These are phyloP conservation scores for Auriculariales sp. DNA, from an alignment of 768 basidiomycete genomes.

Conservation along the genomic window DNA sequence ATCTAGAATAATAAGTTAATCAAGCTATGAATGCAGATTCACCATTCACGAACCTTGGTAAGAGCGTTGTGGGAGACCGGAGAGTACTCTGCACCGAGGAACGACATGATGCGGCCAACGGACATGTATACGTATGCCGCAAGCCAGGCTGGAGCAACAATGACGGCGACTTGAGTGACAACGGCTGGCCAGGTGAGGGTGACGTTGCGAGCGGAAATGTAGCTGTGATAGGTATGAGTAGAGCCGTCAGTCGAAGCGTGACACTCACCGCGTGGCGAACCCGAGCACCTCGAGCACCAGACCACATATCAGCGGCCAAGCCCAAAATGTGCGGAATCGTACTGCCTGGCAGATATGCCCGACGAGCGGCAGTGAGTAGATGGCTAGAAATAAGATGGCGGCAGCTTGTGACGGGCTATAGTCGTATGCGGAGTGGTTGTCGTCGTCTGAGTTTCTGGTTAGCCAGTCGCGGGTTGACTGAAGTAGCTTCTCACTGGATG, in stretches of 20 bases:
- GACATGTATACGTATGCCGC: conserved; percentile 3
- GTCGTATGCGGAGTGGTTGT: background rate
- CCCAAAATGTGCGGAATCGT: background rate
- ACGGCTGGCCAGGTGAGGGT: background rate
- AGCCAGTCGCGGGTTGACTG: no score
- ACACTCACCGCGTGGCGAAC: background rate
- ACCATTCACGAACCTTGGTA: background rate
- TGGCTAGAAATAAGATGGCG: conserved; percentile 1
- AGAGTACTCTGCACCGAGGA: conserved; percentile 1
- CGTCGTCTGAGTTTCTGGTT: no score
- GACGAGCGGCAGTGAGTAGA: background rate
- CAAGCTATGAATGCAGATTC: background rate
- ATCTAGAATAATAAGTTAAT: background rate
- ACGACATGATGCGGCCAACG: conserved; percentile 4
- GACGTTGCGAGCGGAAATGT: background rate
- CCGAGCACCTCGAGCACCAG: background rate
- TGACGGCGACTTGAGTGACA: conserved; percentile 2
- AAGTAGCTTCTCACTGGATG: no score
- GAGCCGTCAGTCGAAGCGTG: background rate
- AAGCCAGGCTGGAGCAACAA: conserved; percentile 3
- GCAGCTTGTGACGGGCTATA: conserved; percentile 2
- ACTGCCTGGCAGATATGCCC: conserved; percentile 1
- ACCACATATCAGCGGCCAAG: conserved; percentile 1
- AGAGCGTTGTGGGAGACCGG: conserved; percentile 2
- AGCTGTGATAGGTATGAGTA: background rate